A percentile compares a stretch with the other conserved stretches of the same genome.
phyloP scores from a whole-genome alignment of 2,329 filamentous ascomycete species.

The Aspergillus oerlinghausenensis region DNA sequence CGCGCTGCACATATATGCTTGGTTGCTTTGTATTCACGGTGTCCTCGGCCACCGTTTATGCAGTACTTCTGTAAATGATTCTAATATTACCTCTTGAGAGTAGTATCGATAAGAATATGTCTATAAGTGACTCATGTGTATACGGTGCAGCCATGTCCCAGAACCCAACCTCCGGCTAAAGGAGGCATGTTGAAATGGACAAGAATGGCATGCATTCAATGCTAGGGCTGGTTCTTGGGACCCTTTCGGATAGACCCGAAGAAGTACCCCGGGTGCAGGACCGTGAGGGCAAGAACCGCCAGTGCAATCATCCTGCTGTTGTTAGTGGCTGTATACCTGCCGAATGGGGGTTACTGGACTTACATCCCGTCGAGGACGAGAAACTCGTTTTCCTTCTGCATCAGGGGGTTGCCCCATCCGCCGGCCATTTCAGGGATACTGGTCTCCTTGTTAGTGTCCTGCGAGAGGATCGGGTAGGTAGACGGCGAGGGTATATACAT shows the following conservation, averaged over 20 bases:
- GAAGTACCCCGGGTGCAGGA: conserved; percentile 45
- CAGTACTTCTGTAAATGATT: not conserved
- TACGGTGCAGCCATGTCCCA: not conserved
- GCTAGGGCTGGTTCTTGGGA: conserved; percentile 17
- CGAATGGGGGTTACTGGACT: conserved; percentile 11
- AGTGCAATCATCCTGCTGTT: conserved; percentile 42
- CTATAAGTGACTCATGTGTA: not conserved
- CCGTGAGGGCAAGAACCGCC: conserved; percentile 36
- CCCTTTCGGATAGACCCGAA: conserved; percentile 32
- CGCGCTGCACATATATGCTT: not conserved
- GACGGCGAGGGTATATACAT: conserved; percentile 5
- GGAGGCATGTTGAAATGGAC: not conserved
- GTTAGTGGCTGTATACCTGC: conserved; percentile 4
- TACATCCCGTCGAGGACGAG: conserved; percentile 46
- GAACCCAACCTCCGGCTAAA: not conserved
- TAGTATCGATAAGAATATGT: not conserved
- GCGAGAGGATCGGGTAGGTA: not conserved
- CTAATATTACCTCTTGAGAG: not conserved
- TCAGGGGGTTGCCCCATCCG: conserved; percentile 45
- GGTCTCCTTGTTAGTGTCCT: conserved; percentile 1
- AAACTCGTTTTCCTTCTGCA: conserved; percentile 46
- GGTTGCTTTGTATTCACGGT: not conserved
- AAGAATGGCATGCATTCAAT: not conserved
- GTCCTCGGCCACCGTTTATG: no score
- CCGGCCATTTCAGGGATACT: conserved; percentile 49